Evolutionary conservation across 805 yeast genomes (phyloP).

Genomic region (Saturnispora bothae): DNA sequence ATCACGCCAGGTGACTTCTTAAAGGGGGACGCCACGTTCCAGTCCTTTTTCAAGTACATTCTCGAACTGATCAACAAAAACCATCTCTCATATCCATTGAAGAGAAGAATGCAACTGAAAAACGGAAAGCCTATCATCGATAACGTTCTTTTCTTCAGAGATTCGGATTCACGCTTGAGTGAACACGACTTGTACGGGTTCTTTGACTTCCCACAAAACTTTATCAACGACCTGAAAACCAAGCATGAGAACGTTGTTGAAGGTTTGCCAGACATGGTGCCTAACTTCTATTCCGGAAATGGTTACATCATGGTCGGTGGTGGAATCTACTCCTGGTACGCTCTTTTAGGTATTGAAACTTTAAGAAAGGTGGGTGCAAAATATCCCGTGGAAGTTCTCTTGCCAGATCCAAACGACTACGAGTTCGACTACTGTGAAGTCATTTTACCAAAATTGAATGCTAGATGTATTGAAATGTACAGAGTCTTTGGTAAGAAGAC

Average conservation of each 20-base stretch:
- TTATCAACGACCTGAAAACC: slow-evolving; percentile 24
- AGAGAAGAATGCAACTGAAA: slow-evolving; percentile 22
- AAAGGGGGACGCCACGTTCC: slow-evolving; percentile 26
- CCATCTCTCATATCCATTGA: slow-evolving; percentile 24
- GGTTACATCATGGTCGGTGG: slow-evolving; percentile 75
- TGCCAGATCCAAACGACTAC: slow-evolving; percentile 61
- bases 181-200: slow-evolving; percentile 20
- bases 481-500: slow-evolving; percentile 50
- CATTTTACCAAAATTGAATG: slow-evolving; percentile 51
- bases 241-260: slow-evolving; percentile 25
- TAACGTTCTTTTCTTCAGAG: slow-evolving; percentile 22
- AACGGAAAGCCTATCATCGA: slow-evolving; percentile 27
- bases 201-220: slow-evolving; percentile 24
- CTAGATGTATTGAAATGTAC: slow-evolving; percentile 55
- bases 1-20: slow-evolving; percentile 22
- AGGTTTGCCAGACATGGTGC: slow-evolving; percentile 21
- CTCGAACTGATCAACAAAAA: slow-evolving; percentile 23
- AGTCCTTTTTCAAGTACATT: slow-evolving; percentile 24
- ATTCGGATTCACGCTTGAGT: slow-evolving; percentile 19
- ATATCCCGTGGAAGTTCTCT: slow-evolving; percentile 72
- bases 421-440: slow-evolving; percentile 61
- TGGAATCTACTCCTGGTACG: slow-evolving; percentile 64
- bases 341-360: slow-evolving; percentile 52
- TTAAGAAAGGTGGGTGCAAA: slow-evolving; percentile 57
- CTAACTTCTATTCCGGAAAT: slow-evolving; percentile 24